Evolutionary conservation across 495 filamentous ascomycete species (phyloP).

Genomic region (Sabuloglossum arenarium): DNA sequence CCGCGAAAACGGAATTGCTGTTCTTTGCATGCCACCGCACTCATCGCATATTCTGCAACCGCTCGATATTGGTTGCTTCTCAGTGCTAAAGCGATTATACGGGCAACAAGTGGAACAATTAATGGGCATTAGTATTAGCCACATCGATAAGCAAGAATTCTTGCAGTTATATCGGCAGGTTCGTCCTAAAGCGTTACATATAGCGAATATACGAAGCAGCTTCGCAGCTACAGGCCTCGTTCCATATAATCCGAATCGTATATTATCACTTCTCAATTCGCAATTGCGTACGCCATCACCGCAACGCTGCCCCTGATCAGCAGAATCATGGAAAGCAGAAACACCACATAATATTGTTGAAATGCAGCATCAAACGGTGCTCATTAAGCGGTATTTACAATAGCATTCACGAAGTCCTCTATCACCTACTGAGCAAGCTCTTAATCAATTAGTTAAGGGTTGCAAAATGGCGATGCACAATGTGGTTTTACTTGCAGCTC

Average conservation of each 20-base stretch:
- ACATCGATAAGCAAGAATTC: neutral
- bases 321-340: conserved; percentile 1
- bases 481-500: neutral
- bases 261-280: neutral
- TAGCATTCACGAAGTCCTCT: neutral
- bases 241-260: neutral
- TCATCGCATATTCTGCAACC: conserved; percentile 13
- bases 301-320: neutral
- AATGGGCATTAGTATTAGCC: neutral
- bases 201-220: neutral
- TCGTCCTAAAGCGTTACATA: neutral
- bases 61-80: conserved; percentile 11
- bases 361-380: neutral
- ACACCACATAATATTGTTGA: neutral
- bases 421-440: neutral
- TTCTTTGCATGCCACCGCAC: conserved; percentile 10
- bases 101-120: conserved; percentile 4
- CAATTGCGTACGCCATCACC: neutral
- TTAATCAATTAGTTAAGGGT: neutral
- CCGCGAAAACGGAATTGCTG: conserved; percentile 7
- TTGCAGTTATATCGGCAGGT: neutral
- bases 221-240: neutral
- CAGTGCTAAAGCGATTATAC: conserved; percentile 9
- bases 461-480: neutral
- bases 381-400: neutral